Evolutionary conservation across 2,329 filamentous ascomycete genomes (phyloP), one percentile per base, ranked within the genome.

Genomic region (Colletotrichum paranaense): DNA sequence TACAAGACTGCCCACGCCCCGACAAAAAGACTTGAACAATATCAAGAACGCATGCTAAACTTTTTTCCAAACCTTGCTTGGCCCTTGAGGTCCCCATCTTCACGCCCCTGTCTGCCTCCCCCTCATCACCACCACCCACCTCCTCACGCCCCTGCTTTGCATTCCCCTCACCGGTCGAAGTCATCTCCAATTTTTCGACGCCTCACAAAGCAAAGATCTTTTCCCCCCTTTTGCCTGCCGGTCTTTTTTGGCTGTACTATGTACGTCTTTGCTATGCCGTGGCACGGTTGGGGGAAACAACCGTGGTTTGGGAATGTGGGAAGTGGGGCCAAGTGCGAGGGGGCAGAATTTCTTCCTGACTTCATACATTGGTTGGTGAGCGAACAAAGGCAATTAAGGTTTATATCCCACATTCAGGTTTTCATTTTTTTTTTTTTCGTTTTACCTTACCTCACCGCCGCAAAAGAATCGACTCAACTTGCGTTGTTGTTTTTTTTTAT

Each of bases 251-350:
- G 9, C 38, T 42, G 38, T 19, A 19, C 16, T 19, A 19, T n/a
- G 42, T 8, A 16, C 6, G 16, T n/a, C 42, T 16, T 9, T 46
- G 42, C 16, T n/a, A 46, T n/a, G 42, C 42, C 16, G 42, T 19
- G 26, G 59, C 46, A 67, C 63, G 68, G 49, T 58, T 62, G 60
- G 60, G 26, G 42, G 28, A 28, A 12, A n/a, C 12, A 46, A 46
- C 42, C 16, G n/a, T 46, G 19, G 42, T 46, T 46, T 46, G 7
- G 42, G 42, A n/a, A 46, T 19, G 19, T 46, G 5, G 19, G 42
- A 19, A n/a, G 42, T 46, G 19, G 42, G 42, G 19, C 42, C 42
- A 46, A 46, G 42, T 46, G 16, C 42, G 16, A 46, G 19, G 42
- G 38, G 11, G 42, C 42, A 46, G 42, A 46, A n/a, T 46, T 46